Evolutionary conservation across 1,284 basidiomycete species (phyloP), one percentile per base, ranked within the genome.

Genomic region (Puccinia novopanici): DNA sequence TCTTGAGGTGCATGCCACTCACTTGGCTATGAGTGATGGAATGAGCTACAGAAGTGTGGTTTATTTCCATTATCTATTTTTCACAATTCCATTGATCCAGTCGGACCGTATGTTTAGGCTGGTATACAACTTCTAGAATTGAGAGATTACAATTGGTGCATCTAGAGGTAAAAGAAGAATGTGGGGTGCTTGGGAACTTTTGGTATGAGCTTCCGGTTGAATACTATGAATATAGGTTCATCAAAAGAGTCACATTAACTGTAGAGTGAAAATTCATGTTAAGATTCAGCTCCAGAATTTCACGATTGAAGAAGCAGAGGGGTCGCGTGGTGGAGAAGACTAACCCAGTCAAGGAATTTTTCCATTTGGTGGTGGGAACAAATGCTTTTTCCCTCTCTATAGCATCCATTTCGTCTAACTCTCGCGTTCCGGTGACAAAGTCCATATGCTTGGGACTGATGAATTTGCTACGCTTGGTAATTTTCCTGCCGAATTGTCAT

Each of bases 371-470:
- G 22, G 48, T 61, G n/a, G 77, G 77, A 12, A 63, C 70, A 42
- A 52, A 17, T 24, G 68, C 77, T 34, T 80, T 80, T 73, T 72
- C 67, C 48, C 70, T 81, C 81, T 87, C 86, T 19, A 81, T 57
- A 40, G 78, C 83, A 75, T 90, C 90, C 59, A 90, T 90, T 85
- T 90, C 90, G 84, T 91, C 90, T 34, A 89, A 81, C 72, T 89
- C 88, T 22, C 89, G 88, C 80, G 90, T 89, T 76, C 83, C 24
- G 88, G 86, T 65, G 85, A 87, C 86, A 89, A 88, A 80, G 59
- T 80, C 70, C 54, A 80, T 73, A 30, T 80, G 67, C 40, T 70
- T 80, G 24, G 77, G 42, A 48, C 70, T 80, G 6, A 80, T 42
- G 13, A 70, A 59, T 61, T 80, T 80, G 37, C 68, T 73, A 30